phyloP scores from a whole-genome alignment of 306 rosid genomes.

The Vigna nakashimae region DNA sequence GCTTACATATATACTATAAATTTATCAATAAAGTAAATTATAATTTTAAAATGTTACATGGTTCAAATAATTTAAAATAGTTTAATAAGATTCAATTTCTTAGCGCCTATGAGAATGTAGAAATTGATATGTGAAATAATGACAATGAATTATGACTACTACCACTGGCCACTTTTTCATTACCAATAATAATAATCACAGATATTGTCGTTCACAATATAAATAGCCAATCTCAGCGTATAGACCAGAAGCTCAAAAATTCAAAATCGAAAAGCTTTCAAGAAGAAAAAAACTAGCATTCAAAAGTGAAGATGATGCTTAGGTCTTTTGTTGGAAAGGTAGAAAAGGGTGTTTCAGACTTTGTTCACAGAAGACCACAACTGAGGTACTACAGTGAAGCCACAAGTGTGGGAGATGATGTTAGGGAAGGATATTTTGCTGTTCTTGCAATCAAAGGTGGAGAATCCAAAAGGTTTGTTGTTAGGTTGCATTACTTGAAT shows the following conservation, averaged over 20 bases:
- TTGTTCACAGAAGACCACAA: background rate
- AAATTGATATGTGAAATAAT: no score
- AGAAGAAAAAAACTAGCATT: slow-evolving; percentile 13
- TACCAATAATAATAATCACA: no score
- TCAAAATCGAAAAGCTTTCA: background rate
- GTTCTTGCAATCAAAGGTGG: slow-evolving; percentile 66
- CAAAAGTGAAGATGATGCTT: slow-evolving; percentile 39
- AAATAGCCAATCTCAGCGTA: slow-evolving; percentile 13
- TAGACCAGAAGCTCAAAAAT: background rate
- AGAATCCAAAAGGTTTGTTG: slow-evolving; percentile 60
- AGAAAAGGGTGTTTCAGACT: slow-evolving; percentile 52
- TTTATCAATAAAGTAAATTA: no score
- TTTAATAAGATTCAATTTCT: no score
- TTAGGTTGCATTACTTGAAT: slow-evolving; percentile 57
- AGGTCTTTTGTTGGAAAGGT: slow-evolving; percentile 48
- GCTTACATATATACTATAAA: no score
- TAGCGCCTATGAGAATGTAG: no score
- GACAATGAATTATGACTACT: no score
- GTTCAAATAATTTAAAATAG: no score
- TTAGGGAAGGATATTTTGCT: slow-evolving; percentile 63
- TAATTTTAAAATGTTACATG: no score
- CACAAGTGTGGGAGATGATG: slow-evolving; percentile 47
- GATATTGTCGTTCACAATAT: background rate
- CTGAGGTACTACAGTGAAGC: slow-evolving; percentile 4
- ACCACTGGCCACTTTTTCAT: no score